Evolutionary conservation across 345 rosid genomes (phyloP).

Genomic region (Firmiana major): DNA sequence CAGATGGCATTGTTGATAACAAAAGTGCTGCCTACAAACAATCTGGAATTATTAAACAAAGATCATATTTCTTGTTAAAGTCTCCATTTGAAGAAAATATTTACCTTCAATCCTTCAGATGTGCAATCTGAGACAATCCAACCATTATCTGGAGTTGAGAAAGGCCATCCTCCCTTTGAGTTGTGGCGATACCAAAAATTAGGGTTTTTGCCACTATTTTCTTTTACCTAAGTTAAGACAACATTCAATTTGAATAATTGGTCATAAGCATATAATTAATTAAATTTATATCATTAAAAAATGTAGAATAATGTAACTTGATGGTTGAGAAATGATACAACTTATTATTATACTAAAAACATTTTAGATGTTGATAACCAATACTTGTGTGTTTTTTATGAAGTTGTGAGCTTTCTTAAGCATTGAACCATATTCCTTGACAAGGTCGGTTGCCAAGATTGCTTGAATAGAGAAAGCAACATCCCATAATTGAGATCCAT

Average conservation of each 20-base stretch:
- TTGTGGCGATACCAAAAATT: constrained; percentile 52
- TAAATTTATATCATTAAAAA: background rate
- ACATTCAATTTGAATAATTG: background rate
- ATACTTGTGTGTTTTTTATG: constrained; percentile 54
- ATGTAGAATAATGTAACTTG: background rate
- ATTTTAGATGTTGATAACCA: background rate
- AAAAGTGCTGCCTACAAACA: constrained; percentile 46
- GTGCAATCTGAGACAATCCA: constrained; percentile 72
- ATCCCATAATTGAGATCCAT: constrained; percentile 77
- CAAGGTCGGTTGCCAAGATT: constrained; percentile 43
- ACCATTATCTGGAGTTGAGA: constrained; percentile 60
- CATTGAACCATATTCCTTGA: constrained; percentile 39
- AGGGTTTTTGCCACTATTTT: constrained; percentile 26
- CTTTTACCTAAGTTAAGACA: constrained; percentile 25
- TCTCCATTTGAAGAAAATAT: background rate
- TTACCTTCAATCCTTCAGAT: constrained; percentile 59
- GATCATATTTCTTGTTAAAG: background rate
- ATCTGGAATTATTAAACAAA: background rate
- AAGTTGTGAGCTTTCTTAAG: constrained; percentile 60
- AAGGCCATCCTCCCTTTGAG: constrained; percentile 70
- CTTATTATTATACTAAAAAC: background rate
- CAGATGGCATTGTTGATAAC: constrained; percentile 37
- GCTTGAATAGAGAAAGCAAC: constrained; percentile 56
- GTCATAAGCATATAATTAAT: background rate
- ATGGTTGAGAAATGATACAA: background rate